Conservation (phyloP, 257 asterid species). For the Cinchona pubescens region DNA sequence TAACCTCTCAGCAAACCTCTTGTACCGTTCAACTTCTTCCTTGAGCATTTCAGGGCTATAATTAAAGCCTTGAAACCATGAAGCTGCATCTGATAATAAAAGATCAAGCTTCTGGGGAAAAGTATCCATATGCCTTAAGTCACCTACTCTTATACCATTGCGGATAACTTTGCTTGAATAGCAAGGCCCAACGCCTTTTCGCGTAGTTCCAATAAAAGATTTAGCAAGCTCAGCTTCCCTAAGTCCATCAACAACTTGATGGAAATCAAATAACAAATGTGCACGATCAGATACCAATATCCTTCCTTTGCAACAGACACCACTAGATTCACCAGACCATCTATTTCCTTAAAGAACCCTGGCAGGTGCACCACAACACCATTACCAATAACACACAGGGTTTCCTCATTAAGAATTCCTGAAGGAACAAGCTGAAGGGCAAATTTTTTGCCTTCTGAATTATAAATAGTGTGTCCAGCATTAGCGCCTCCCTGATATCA, state of each 20-base stretch:
- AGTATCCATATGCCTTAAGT: conserved; percentile 95
- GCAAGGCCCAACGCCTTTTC: conserved; percentile 94
- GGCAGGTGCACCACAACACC: conserved; percentile 96
- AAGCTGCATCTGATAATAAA: conserved; percentile 79
- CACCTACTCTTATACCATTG: conserved; percentile 86
- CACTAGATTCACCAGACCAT: conserved; percentile 78
- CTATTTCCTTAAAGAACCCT: conserved; percentile 77
- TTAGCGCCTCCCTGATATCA: conserved; percentile 87
- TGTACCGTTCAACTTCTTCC: conserved; percentile 79
- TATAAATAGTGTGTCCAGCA: conserved; percentile 98
- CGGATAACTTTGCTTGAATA: conserved; percentile 94
- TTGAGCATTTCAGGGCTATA: conserved; percentile 76
- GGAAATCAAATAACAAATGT: conserved; percentile 85
- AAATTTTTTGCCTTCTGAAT: conserved; percentile 91
- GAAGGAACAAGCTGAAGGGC: conserved; percentile 97
- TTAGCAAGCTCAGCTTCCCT: conserved; percentile 89
- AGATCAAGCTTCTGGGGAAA: conserved; percentile 85
- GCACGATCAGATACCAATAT: conserved; percentile 91
- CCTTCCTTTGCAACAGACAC: conserved; percentile 82
- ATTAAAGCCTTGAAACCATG: conserved; percentile 70
- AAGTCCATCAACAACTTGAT: conserved; percentile 81
- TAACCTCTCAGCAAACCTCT: conserved; percentile 80
- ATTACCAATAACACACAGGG: conserved; percentile 60
- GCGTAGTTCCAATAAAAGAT: conserved; percentile 93
- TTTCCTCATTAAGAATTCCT: conserved; percentile 63